Base-by-base conservation (phyloP, 176 grass and related monocot species). In the Rhynchospora pubera region DNA sequence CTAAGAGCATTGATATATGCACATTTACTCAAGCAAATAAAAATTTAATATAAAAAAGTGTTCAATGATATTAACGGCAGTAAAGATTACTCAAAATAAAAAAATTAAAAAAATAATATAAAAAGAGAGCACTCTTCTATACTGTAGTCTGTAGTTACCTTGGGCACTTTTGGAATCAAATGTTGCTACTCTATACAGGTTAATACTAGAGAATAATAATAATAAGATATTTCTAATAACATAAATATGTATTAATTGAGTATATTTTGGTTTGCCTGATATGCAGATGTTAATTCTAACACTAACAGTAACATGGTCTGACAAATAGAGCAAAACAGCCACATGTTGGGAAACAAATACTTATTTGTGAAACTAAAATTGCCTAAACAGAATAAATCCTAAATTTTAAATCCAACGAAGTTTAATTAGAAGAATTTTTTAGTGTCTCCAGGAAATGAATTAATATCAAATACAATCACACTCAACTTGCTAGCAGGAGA, bases 401-500 rank as follows among this genome's bases (percentile, higher is more conserved):
- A 39, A 4, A 39, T 39, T 5, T 39, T 39, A 39, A 39, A 4
- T 39, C 34, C 2, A 39, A 39, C 2, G 2, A 5, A 39, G 34
- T 4, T 4, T 39, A 39, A 4, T 39, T 39, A 5, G 34, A 39
- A 39, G 34, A 3, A 39, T 39, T 39, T 39, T 39, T 3, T 6
- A 42, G 15, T 44, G 16, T 43, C 14, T 43, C 44, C 7, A 43
- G 16, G 65, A 68, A 12, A 53, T 77, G 46, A 55, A 50, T 55
- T 77, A 7, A 15, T 66, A 28, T 44, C 32, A 63, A 80, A 62
- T 22, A 80, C 47, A 71, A 80, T 63, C 78, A 63, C 57, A 80
- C 57, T 15, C 55, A 63, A 45, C 42, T 62, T 80, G 78, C 78
- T 80, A 80, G 55, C 59, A 62, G 42, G 42, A 80, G 55, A 80